These are phyloP conservation scores for Silene latifolia DNA, from an alignment of 148 eudicot species.

Conservation along the genomic window DNA sequence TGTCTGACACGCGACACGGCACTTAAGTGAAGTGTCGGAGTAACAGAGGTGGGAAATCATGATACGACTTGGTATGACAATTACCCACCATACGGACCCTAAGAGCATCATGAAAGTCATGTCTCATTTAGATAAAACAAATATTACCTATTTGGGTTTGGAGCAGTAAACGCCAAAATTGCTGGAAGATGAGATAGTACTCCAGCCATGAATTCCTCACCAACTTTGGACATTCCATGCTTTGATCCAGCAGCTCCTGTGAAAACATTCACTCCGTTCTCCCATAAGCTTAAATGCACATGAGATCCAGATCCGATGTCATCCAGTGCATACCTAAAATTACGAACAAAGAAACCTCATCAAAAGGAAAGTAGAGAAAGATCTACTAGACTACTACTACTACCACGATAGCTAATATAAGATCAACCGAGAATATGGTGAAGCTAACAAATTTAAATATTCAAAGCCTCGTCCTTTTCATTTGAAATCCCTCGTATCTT, in stretches of 20 bases:
- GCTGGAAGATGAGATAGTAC: slow-evolving; percentile 92
- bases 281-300: slow-evolving; percentile 89
- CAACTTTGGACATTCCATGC: slow-evolving; percentile 79
- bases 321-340: slow-evolving; percentile 58
- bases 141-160: slow-evolving; percentile 77
- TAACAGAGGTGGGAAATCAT: too few species aligned
- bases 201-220: slow-evolving; percentile 98
- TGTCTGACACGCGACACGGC: too few species aligned
- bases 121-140: not conserved
- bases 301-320: slow-evolving; percentile 96
- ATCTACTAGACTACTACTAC: too few species aligned
- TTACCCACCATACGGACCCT: too few species aligned
- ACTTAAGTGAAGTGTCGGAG: too few species aligned
- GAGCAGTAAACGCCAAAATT: slow-evolving; percentile 86
- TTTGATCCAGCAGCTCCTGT: slow-evolving; percentile 55
- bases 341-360: slow-evolving; percentile 6
- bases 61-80: too few species aligned
- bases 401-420: not conserved
- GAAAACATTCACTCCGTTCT: slow-evolving; percentile 78
- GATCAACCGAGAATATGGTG: not conserved
- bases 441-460: not conserved
- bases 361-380: slow-evolving; percentile 8
- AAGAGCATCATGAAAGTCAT: not conserved
- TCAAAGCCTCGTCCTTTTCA: not conserved
- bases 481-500: too few species aligned